phyloP scores from a whole-genome alignment of 768 basidiomycete genomes.

The Tremella mesenterica region DNA sequence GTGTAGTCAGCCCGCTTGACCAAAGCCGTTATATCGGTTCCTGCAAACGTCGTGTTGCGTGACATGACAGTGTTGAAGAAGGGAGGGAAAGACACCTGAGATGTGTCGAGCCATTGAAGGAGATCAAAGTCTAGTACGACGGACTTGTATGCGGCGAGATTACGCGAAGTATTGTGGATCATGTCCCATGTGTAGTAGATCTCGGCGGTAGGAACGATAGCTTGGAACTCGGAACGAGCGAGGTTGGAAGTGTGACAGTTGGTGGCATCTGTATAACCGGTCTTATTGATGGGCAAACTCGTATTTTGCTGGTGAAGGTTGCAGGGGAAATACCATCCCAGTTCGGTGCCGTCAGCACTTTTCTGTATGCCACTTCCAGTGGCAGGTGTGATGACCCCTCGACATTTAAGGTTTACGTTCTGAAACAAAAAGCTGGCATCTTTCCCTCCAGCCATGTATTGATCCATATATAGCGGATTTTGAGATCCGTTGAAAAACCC shows the following conservation, averaged over 20 bases:
- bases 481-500: constrained; percentile 65
- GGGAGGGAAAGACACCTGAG: constrained; percentile 71
- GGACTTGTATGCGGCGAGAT: constrained; percentile 90
- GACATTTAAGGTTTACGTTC: constrained; percentile 74
- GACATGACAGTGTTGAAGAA: constrained; percentile 70
- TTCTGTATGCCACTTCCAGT: constrained; percentile 59
- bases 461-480: constrained; percentile 72
- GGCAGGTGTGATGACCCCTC: constrained; percentile 64
- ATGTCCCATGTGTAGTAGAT: constrained; percentile 93
- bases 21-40: constrained; percentile 78
- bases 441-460: constrained; percentile 70
- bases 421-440: constrained; percentile 95
- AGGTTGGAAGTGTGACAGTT: constrained; percentile 63
- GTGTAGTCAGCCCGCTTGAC: constrained; percentile 65
- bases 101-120: constrained; percentile 70
- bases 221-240: constrained; percentile 53
- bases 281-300: constrained; percentile 56
- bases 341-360: constrained; percentile 49
- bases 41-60: constrained; percentile 63
- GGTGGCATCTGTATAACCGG: constrained; percentile 56
- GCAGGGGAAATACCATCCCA: constrained; percentile 98
- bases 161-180: constrained; percentile 58
- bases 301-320: constrained; percentile 74
- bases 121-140: constrained; percentile 77
- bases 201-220: constrained; percentile 59